phyloP scores from a whole-genome alignment of 495 filamentous ascomycete species.

The Cercophora newfieldiana region DNA sequence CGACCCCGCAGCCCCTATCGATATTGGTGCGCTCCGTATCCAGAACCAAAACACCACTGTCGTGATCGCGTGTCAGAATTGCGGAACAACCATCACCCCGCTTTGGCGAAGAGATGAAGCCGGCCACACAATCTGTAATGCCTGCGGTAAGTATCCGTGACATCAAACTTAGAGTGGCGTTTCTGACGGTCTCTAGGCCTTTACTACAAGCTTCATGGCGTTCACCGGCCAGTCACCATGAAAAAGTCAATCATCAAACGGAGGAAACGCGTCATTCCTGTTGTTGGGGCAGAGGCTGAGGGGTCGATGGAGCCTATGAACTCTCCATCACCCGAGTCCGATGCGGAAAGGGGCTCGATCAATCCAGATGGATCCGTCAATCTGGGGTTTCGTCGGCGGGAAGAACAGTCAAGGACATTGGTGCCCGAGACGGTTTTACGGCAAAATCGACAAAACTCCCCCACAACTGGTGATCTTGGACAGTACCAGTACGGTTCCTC shows the following conservation, averaged over 20 bases:
- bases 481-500: constrained; percentile 44
- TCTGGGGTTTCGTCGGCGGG: constrained; percentile 57
- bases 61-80: constrained; percentile 94
- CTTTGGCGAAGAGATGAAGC: constrained; percentile 93
- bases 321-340: constrained; percentile 41
- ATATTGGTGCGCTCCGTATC: constrained; percentile 47
- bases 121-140: constrained; percentile 98
- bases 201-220: constrained; percentile 96
- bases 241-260: constrained; percentile 97
- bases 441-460: constrained; percentile 38
- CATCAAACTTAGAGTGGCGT: background rate
- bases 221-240: constrained; percentile 91
- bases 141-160: constrained; percentile 72
- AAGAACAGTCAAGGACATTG: constrained; percentile 40
- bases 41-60: constrained; percentile 63
- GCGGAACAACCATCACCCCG: constrained; percentile 93
- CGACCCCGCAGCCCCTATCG: constrained; percentile 43
- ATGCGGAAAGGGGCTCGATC: constrained; percentile 47
- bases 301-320: constrained; percentile 46
- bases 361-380: constrained; percentile 59
- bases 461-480: constrained; percentile 40
- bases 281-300: constrained; percentile 50
- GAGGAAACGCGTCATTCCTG: constrained; percentile 92
- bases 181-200: constrained; percentile 58
- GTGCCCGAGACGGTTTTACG: constrained; percentile 49